Evolutionary conservation across 768 basidiomycete species (phyloP).

Genomic region (Rickenella mellea): DNA sequence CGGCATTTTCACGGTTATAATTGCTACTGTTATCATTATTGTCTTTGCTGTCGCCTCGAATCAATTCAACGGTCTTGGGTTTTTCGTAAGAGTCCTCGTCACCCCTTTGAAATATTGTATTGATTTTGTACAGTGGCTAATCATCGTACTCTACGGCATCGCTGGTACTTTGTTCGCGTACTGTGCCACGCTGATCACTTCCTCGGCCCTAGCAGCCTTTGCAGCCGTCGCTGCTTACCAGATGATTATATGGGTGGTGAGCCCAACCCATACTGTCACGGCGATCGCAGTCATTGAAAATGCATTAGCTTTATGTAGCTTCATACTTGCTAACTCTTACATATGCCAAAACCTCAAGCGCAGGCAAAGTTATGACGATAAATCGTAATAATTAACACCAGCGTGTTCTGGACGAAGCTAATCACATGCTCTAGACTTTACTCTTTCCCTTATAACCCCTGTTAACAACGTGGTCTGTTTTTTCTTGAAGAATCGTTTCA

Average conservation of each 20-base stretch:
- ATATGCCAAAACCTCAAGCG: slow-evolving; percentile 53
- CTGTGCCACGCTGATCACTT: slow-evolving; percentile 46
- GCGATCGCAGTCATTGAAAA: not conserved
- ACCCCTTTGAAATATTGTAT: slow-evolving; percentile 4
- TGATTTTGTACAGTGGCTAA: slow-evolving; percentile 44
- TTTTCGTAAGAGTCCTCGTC: slow-evolving; percentile 33
- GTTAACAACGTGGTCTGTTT: slow-evolving; percentile 56
- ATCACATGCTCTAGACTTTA: slow-evolving; percentile 36
- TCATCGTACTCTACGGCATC: slow-evolving; percentile 62
- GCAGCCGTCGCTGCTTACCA: slow-evolving; percentile 67
- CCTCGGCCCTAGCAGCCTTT: slow-evolving; percentile 65
- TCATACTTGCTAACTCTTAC: slow-evolving; percentile 67
- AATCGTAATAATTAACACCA: slow-evolving; percentile 30
- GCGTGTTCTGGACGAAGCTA: too few species aligned
- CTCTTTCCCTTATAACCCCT: slow-evolving; percentile 57
- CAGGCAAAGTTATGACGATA: slow-evolving; percentile 44
- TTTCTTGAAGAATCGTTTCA: not conserved
- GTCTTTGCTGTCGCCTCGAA: slow-evolving; percentile 46
- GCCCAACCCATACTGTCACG: slow-evolving; percentile 12
- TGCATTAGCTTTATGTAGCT: slow-evolving; percentile 46
- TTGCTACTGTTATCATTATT: slow-evolving; percentile 55
- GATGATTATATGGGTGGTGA: slow-evolving; percentile 59
- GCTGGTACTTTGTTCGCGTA: slow-evolving; percentile 63
- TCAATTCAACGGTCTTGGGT: slow-evolving; percentile 62
- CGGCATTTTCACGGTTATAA: slow-evolving; percentile 44